phyloP scores from a whole-genome alignment of 805 yeast genomes.

The Ogataea paraovalis region DNA sequence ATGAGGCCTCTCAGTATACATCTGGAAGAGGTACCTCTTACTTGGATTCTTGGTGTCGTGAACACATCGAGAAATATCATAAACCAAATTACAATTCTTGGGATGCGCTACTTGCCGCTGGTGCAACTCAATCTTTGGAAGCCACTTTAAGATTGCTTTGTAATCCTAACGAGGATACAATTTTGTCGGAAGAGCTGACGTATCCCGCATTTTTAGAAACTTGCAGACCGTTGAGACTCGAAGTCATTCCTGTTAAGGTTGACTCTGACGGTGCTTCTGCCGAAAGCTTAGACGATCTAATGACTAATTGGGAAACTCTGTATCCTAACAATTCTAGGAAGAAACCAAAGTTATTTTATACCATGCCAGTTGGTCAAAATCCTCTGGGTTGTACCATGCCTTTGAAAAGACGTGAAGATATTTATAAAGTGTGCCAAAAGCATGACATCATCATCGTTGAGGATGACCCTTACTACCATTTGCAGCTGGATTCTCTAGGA shows the following conservation, averaged over 20 bases:
- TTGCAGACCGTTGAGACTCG: constrained; percentile 67
- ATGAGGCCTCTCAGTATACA: constrained; percentile 51
- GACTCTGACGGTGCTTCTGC: constrained; percentile 80
- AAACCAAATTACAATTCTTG: constrained; percentile 53
- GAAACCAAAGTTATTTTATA: constrained; percentile 59
- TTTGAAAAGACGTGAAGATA: constrained; percentile 48
- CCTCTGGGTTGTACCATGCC: constrained; percentile 75
- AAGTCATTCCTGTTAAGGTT: constrained; percentile 68
- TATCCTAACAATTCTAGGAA: constrained; percentile 11
- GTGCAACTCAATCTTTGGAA: constrained; percentile 92
- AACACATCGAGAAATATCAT: constrained; percentile 42
- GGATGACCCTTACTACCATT: constrained; percentile 83
- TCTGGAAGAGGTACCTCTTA: constrained; percentile 44
- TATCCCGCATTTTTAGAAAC: constrained; percentile 85
- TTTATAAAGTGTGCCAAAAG: constrained; percentile 59
- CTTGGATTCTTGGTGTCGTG: constrained; percentile 36
- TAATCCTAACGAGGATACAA: constrained; percentile 68
- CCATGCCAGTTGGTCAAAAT: constrained; percentile 80
- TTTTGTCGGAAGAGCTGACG: constrained; percentile 76
- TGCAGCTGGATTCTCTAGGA: constrained; percentile 53
- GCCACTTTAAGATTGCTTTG: constrained; percentile 73
- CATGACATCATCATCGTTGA: constrained; percentile 71
- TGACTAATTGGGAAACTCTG: constrained; percentile 57
- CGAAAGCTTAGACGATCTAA: constrained; percentile 53
- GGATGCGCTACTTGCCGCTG: constrained; percentile 68